Evolutionary conservation across 83 land plant species (phyloP).

Genomic region (Larix sibirica): DNA sequence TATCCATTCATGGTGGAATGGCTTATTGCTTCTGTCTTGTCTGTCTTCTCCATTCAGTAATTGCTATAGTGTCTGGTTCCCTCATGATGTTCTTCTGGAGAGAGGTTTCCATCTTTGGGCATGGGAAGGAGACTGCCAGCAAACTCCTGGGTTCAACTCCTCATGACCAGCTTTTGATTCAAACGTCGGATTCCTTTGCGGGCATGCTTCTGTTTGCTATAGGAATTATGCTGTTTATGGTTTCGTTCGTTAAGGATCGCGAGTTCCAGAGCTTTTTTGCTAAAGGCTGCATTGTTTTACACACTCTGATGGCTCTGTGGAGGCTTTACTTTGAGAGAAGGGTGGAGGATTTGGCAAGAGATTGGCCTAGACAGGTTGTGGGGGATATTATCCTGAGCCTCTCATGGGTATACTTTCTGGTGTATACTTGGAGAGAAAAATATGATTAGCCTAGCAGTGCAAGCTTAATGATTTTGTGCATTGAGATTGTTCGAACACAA

Average conservation of each 20-base stretch:
- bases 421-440: constrained; percentile 56
- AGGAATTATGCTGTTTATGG: constrained; percentile 74
- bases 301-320: constrained; percentile 62
- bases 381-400: constrained; percentile 60
- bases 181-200: constrained; percentile 70
- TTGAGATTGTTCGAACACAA: too few relatives aligned
- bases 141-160: constrained; percentile 69
- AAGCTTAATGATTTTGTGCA: too few relatives aligned
- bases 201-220: constrained; percentile 65
- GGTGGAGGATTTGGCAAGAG: constrained; percentile 62
- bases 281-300: constrained; percentile 57
- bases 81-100: constrained; percentile 65
- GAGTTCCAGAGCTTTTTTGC: constrained; percentile 77
- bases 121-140: constrained; percentile 54
- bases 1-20: too few relatives aligned
- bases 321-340: constrained; percentile 60
- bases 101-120: constrained; percentile 51
- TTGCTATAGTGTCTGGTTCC: constrained; percentile 50
- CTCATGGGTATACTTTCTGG: constrained; percentile 75
- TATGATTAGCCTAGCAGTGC: not conserved
- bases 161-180: constrained; percentile 69
- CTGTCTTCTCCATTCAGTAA: constrained; percentile 57
- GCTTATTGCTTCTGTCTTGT: constrained; percentile 35
- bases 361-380: constrained; percentile 64
- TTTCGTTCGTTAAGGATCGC: constrained; percentile 64